These are phyloP conservation scores for Mucuna pruriens DNA, from an alignment of 306 rosid species.

Conservation along the genomic window DNA sequence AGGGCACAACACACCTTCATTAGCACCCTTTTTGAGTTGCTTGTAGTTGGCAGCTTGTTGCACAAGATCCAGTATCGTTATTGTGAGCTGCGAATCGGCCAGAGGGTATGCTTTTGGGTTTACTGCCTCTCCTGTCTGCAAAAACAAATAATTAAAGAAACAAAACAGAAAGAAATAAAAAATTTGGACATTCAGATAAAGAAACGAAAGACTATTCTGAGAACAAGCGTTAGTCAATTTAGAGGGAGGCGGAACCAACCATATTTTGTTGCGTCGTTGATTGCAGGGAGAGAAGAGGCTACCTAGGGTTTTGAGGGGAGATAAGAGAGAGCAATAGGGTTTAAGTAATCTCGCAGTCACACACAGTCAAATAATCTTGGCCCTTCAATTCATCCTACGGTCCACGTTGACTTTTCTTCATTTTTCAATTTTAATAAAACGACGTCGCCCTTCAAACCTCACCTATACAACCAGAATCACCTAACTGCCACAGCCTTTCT, in stretches of 20 bases:
- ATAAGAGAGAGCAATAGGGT: background rate
- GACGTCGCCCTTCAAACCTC: too few relatives aligned
- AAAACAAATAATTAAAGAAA: background rate
- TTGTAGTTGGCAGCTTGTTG: conserved; percentile 92
- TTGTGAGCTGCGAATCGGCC: conserved; percentile 81
- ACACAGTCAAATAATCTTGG: too few relatives aligned
- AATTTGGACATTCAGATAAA: background rate
- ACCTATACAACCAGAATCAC: too few relatives aligned
- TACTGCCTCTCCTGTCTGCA: conserved; percentile 81
- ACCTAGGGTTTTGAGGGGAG: conserved; percentile 32
- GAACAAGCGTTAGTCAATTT: background rate
- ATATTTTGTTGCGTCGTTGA: conserved; percentile 34
- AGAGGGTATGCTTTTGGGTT: conserved; percentile 87
- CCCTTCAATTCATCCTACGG: too few relatives aligned
- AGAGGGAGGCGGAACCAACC: conserved; percentile 43
- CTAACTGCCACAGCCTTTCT: too few relatives aligned
- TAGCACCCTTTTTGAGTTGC: conserved; percentile 94
- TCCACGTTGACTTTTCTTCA: too few relatives aligned
- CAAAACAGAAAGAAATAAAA: background rate
- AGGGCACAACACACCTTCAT: conserved; percentile 59
- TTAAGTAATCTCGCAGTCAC: background rate
- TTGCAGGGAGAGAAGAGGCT: conserved; percentile 23
- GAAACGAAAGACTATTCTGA: background rate
- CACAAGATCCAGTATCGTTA: conserved; percentile 81
- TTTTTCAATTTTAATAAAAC: too few relatives aligned